Percentiles rank a stretch among this genome's conserved stretches.
phyloP scores from a whole-genome alignment of 495 filamentous ascomycete species.

The Xylaria nigripes region DNA sequence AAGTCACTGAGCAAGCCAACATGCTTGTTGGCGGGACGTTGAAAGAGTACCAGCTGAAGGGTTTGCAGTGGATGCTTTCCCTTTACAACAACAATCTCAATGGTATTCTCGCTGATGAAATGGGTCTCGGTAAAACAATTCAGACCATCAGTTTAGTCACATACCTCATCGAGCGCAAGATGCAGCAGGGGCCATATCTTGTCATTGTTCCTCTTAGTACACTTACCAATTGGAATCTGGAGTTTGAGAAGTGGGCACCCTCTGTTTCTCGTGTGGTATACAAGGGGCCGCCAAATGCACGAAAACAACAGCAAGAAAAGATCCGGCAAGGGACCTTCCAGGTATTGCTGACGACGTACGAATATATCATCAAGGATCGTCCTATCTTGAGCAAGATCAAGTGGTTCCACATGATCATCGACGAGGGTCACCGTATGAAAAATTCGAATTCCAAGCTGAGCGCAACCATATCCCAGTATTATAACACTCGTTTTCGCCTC shows the following conservation, averaged over 20 bases:
- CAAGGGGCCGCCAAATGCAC: slow-evolving; percentile 83
- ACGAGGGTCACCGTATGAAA: slow-evolving; percentile 99
- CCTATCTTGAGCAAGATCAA: slow-evolving; percentile 92
- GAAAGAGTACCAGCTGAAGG: slow-evolving; percentile 97
- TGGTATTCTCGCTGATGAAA: slow-evolving; percentile 96
- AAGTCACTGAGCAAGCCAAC: slow-evolving; percentile 67
- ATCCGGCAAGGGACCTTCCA: slow-evolving; percentile 95
- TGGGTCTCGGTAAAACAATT: slow-evolving; percentile 99
- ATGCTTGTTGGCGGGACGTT: slow-evolving; percentile 86
- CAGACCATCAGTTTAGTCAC: slow-evolving; percentile 98
- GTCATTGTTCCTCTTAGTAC: slow-evolving; percentile 96
- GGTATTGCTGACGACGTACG: slow-evolving; percentile 92
- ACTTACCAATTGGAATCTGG: slow-evolving; percentile 94
- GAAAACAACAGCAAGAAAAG: slow-evolving; percentile 86
- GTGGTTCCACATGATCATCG: slow-evolving; percentile 99
- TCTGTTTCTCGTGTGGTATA: slow-evolving; percentile 81
- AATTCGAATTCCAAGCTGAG: slow-evolving; percentile 96
- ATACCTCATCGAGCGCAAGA: slow-evolving; percentile 91
- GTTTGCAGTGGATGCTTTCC: slow-evolving; percentile 98
- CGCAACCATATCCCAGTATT: slow-evolving; percentile 88
- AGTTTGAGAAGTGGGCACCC: slow-evolving; percentile 99
- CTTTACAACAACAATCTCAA: slow-evolving; percentile 99
- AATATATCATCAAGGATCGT: slow-evolving; percentile 98
- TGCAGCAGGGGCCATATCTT: slow-evolving; percentile 85
- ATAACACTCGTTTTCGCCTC: slow-evolving; percentile 85